Evolutionary conservation across 1,139 yeast genomes (phyloP).

Genomic region (Suhomyces guaymorum): DNA sequence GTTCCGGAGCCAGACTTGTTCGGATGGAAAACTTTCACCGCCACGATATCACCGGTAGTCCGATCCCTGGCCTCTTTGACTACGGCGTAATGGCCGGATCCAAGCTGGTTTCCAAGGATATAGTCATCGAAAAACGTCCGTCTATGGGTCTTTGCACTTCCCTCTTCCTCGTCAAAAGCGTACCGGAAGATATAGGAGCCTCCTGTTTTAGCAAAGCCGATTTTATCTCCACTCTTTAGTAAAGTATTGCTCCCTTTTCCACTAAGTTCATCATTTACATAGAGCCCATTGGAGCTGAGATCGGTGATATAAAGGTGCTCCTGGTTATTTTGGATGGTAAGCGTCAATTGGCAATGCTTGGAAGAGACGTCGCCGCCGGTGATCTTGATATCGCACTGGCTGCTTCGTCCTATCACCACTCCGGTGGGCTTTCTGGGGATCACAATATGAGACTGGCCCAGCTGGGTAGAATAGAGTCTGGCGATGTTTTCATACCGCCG

Average conservation of each 20-base stretch:
- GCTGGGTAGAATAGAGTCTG: constrained; percentile 35
- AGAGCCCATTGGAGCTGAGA: constrained; percentile 67
- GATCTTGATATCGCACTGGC: constrained; percentile 58
- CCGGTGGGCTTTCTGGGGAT: constrained; percentile 38
- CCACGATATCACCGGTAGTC: constrained; percentile 59
- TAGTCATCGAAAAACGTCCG: constrained; percentile 60
- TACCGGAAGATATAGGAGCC: constrained; percentile 60
- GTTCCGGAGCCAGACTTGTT: constrained; percentile 38
- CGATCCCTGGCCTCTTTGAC: constrained; percentile 69
- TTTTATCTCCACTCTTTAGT: constrained; percentile 62
- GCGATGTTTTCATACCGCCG: constrained; percentile 23
- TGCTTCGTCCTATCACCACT: constrained; percentile 58
- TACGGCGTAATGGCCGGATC: constrained; percentile 77
- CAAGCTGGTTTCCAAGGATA: constrained; percentile 60
- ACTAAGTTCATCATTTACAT: constrained; percentile 56
- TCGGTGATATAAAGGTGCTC: constrained; percentile 56
- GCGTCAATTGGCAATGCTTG: constrained; percentile 56
- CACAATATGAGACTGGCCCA: constrained; percentile 33
- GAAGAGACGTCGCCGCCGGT: constrained; percentile 66
- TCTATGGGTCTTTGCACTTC: constrained; percentile 17
- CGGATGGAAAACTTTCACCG: constrained; percentile 78
- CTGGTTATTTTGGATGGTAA: constrained; percentile 36
- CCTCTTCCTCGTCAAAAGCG: constrained; percentile 23
- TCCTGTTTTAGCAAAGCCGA: constrained; percentile 61
- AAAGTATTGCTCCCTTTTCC: constrained; percentile 47